These are phyloP conservation scores for Postia placenta DNA, from an alignment of 768 basidiomycete species.

Conservation along the genomic window DNA sequence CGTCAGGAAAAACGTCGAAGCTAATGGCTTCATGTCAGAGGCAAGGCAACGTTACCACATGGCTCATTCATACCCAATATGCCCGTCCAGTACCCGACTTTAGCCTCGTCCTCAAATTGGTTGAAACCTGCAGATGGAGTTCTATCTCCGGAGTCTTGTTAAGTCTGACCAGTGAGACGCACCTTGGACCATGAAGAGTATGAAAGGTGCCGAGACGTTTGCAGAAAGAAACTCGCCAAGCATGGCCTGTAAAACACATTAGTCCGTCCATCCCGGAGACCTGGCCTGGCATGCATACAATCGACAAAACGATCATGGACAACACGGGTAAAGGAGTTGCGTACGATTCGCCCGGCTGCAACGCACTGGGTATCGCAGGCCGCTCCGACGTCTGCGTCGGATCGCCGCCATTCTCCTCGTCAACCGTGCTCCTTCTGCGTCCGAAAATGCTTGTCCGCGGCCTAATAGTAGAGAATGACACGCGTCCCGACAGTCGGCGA, in stretches of 20 bases:
- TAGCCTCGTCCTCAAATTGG: constrained; percentile 69
- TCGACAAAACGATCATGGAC: constrained; percentile 89
- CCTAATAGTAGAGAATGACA: constrained; percentile 19
- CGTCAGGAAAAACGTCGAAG: constrained; percentile 85
- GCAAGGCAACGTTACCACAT: no score
- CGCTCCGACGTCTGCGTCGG: constrained; percentile 33
- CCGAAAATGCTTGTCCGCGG: constrained; percentile 17
- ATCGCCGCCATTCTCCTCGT: constrained; percentile 18
- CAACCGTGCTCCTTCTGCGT: constrained; percentile 10
- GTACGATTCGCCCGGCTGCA: constrained; percentile 57
- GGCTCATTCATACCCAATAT: constrained; percentile 51
- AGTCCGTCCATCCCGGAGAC: neutral
- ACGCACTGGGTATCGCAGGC: constrained; percentile 72
- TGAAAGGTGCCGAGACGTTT: constrained; percentile 86
- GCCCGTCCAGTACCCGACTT: constrained; percentile 87
- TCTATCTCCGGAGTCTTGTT: no score
- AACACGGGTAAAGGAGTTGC: constrained; percentile 79
- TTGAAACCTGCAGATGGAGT: constrained; percentile 61
- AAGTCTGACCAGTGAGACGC: no score
- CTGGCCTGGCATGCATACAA: constrained; percentile 45
- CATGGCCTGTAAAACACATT: constrained; percentile 56
- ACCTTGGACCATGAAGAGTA: constrained; percentile 95
- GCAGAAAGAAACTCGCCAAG: constrained; percentile 93
- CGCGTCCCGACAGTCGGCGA: constrained; percentile 14
- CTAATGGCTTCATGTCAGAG: constrained; percentile 27